Evolutionary conservation across 495 filamentous ascomycete species (phyloP).

Genomic region (Xeromyces bisporus): DNA sequence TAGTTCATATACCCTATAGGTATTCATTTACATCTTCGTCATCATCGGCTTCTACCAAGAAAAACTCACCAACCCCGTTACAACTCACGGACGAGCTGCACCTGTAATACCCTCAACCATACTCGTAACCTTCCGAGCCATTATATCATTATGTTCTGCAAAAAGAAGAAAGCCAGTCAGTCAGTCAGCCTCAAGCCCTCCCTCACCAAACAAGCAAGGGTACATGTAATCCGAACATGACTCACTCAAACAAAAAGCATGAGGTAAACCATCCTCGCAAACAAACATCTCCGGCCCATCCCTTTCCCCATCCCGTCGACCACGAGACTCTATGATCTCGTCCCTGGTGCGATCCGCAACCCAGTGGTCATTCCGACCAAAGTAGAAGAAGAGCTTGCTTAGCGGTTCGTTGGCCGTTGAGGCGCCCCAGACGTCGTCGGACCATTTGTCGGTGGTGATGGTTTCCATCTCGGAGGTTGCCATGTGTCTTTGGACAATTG

Average conservation of each 20-base stretch:
- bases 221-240: slow-evolving; percentile 6
- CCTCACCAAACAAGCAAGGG: not conserved
- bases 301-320: slow-evolving; percentile 11
- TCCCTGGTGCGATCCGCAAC: slow-evolving; percentile 62
- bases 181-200: slow-evolving; percentile 3
- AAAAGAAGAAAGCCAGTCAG: not conserved
- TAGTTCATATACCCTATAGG: no score
- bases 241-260: slow-evolving; percentile 70
- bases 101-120: slow-evolving; percentile 42
- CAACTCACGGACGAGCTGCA: slow-evolving; percentile 1
- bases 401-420: slow-evolving; percentile 25
- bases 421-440: slow-evolving; percentile 60
- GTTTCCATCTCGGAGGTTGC: slow-evolving; percentile 57
- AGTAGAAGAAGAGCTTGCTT: slow-evolving; percentile 60
- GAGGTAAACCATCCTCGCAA: slow-evolving; percentile 54
- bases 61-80: slow-evolving; percentile 1
- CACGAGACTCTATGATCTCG: slow-evolving; percentile 45
- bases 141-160: slow-evolving; percentile 41
- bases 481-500: slow-evolving; percentile 33
- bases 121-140: slow-evolving; percentile 44
- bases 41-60: slow-evolving; percentile 1
- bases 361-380: slow-evolving; percentile 66
- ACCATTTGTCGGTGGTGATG: slow-evolving; percentile 67
- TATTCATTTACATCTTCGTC: no score
- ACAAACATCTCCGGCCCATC: slow-evolving; percentile 51